These are phyloP conservation scores for Lepidopterella palustris DNA, from an alignment of 495 filamentous ascomycete genomes.

Conservation along the genomic window DNA sequence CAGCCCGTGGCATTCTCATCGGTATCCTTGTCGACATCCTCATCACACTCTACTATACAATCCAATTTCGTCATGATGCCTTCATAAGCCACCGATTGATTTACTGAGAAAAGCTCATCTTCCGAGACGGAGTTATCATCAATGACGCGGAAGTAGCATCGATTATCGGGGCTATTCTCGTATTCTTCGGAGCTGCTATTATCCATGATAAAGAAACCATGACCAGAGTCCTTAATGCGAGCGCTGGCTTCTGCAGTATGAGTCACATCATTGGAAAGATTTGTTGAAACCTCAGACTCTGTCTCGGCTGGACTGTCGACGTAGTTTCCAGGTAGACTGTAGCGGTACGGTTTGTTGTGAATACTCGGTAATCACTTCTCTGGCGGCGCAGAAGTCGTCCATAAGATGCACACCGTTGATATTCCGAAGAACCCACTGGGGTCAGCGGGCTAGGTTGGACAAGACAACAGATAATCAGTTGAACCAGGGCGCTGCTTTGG, in stretches of 20 bases:
- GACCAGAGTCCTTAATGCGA: not conserved
- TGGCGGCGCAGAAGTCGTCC: not conserved
- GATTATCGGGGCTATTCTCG: not conserved
- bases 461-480: not conserved
- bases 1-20: no score
- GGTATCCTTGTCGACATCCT: no score
- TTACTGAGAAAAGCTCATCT: not conserved
- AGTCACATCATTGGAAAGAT: not conserved
- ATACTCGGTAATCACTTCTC: not conserved
- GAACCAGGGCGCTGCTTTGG: not conserved
- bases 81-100: no score
- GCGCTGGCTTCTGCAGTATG: no score
- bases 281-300: not conserved
- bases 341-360: not conserved
- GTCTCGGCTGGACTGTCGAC: not conserved
- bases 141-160: not conserved
- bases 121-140: not conserved
- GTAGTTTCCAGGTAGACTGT: not conserved
- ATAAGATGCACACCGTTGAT: not conserved
- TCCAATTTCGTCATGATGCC: no score
- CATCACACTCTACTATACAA: no score
- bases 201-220: not conserved
- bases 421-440: not conserved
- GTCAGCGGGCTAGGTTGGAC: not conserved
- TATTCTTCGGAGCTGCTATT: not conserved